Base-by-base conservation (phyloP, 2,329 filamentous ascomycete species). In the Rasamsonia emersonii region DNA sequence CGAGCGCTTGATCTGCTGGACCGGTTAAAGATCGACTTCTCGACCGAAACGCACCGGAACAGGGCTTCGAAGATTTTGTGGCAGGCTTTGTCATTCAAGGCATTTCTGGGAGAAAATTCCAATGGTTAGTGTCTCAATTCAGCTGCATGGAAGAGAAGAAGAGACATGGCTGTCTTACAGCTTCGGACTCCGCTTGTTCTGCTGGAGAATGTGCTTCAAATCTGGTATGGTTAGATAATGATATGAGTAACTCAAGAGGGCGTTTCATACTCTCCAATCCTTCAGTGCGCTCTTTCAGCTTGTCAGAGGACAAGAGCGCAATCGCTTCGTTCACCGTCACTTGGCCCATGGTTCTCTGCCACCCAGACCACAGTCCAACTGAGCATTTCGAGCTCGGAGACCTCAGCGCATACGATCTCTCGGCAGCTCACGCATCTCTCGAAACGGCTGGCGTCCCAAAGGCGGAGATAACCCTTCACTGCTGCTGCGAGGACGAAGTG, bases 51-150 rank as follows among this genome's bases (percentile, higher is more conserved):
- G 42, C 77, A 78, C 33, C 73, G 70, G 50, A 95, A 94, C 3
- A 96, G 64, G 1, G 75, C 73, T 49, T 95, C 86, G 46, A 85
- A 84, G 25, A 95, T 77, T 37, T 74, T 73, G 50, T 91, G 81
- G 44, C 83, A 93, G n/a, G 73, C 73, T 51, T 82, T 83, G 51
- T 93, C 85, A 27, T 71, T 73, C 19, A 94, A 64, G 4, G 51
- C 48, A 19, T 64, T 56, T 40, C 60, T 61, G 42, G 30, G 35
- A 27, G n/a, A n/a, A n/a, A n/a, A n/a, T n/a, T n/a, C n/a, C n/a
- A n/a, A n/a, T n/a, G n/a, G n/a, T n/a, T n/a, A n/a, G n/a, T n/a
- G n/a, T n/a, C n/a, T n/a, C n/a, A n/a, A n/a, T n/a, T n/a, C n/a
- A n/a, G n/a, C n/a, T 23, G 15, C 15, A 14, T 30, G 5, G 13